phyloP scores from a whole-genome alignment of 352 stramenopile genomes.

The Phytophthora megakarya region DNA sequence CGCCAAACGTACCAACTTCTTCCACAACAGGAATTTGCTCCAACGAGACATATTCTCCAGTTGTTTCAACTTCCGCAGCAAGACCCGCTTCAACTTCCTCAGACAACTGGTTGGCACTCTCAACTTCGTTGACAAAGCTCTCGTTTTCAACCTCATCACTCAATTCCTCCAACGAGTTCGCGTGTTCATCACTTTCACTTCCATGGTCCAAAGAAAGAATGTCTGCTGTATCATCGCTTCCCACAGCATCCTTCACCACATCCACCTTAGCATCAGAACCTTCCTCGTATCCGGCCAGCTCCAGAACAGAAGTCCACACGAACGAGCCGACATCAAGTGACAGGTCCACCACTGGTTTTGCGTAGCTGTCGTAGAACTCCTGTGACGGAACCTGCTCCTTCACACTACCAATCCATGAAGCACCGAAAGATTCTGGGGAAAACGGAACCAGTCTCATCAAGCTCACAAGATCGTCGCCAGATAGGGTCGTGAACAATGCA shows the following conservation, averaged over 20 bases:
- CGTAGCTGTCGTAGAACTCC: constrained; percentile 41
- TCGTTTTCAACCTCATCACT: constrained; percentile 16
- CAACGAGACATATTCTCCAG: neutral
- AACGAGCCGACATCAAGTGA: constrained; percentile 29
- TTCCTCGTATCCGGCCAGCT: constrained; percentile 21
- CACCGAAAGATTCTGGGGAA: constrained; percentile 43
- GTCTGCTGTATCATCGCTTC: constrained; percentile 4
- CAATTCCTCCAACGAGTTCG: constrained; percentile 2
- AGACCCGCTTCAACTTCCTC: constrained; percentile 9
- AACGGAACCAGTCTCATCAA: constrained; percentile 48
- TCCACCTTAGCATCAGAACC: constrained; percentile 1
- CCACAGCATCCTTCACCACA: neutral
- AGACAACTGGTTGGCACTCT: neutral
- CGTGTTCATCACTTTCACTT: neutral
- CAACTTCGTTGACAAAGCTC: neutral
- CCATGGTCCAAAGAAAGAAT: constrained; percentile 1
- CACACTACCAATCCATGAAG: constrained; percentile 36
- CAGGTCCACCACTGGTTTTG: constrained; percentile 44
- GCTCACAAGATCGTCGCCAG: constrained; percentile 24
- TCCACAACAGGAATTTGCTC: constrained; percentile 7
- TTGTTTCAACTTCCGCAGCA: constrained; percentile 10
- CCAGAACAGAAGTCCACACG: constrained; percentile 37
- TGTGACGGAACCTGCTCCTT: constrained; percentile 42
- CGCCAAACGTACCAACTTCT: neutral
- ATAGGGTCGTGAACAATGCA: constrained; percentile 32